A percentile compares a stretch with the other conserved stretches of the same genome.
Conservation (phyloP, 1,139 yeast genomes). For the Kazachstania sp. region DNA sequence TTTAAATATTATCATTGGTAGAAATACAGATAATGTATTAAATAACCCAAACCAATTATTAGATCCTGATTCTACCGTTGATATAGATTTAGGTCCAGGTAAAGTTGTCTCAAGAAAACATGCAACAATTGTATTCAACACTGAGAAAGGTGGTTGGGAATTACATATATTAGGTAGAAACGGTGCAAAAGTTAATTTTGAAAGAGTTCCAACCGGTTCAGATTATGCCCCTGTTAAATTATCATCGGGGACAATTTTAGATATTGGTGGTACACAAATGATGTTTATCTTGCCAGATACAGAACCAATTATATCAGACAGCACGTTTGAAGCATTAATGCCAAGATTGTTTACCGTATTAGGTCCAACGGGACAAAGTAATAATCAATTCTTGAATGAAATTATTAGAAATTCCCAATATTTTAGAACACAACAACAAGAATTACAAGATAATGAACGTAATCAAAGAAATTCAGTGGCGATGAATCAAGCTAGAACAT, state of each 20-base stretch:
- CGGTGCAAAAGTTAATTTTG: slow-evolving; percentile 83
- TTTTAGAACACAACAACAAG: slow-evolving; percentile 8
- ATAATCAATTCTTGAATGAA: slow-evolving; percentile 19
- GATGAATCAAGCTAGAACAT: slow-evolving; percentile 21
- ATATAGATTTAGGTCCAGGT: slow-evolving; percentile 93
- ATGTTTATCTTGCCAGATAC: slow-evolving; percentile 95
- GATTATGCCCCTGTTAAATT: slow-evolving; percentile 49
- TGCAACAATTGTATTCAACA: slow-evolving; percentile 73
- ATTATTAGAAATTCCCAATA: slow-evolving; percentile 15
- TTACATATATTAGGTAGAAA: slow-evolving; percentile 75
- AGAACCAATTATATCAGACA: slow-evolving; percentile 55
- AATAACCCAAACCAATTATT: slow-evolving; percentile 5
- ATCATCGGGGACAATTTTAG: slow-evolving; percentile 79
- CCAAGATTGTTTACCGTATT: slow-evolving; percentile 25
- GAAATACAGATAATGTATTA: slow-evolving; percentile 53
- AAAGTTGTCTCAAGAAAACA: slow-evolving; percentile 89
- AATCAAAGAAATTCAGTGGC: slow-evolving; percentile 4
- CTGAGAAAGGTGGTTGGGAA: slow-evolving; percentile 76
- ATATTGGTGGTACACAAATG: slow-evolving; percentile 97
- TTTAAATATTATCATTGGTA: slow-evolving; percentile 70
- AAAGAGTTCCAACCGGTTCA: slow-evolving; percentile 37
- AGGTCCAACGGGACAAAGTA: slow-evolving; percentile 16
- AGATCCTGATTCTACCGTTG: slow-evolving; percentile 36
- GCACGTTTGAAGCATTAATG: slow-evolving; percentile 38
- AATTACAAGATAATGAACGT: slow-evolving; percentile 8